A percentile compares a stretch with the other conserved stretches of the same genome.
Evolutionary conservation across 345 rosid species (phyloP).

Genomic region (Syzygium aromaticum): DNA sequence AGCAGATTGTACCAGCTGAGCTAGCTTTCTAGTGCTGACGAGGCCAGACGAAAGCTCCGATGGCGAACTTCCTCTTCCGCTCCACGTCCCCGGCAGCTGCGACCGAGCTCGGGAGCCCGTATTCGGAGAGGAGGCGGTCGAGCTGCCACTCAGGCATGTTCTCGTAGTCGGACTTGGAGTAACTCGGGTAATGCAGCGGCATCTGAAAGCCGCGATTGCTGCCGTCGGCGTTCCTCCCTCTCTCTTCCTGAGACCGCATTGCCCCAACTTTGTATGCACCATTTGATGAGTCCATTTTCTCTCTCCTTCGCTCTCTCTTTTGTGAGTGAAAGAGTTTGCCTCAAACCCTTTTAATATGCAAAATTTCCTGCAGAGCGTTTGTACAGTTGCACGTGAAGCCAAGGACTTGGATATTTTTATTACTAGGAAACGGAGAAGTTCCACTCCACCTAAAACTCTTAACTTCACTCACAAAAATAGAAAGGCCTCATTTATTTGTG

Average conservation of each 20-base stretch:
- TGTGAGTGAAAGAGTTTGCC: background rate
- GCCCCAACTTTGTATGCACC: background rate
- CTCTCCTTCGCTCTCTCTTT: background rate
- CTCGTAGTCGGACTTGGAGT: slow-evolving; percentile 12
- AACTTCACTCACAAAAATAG: background rate
- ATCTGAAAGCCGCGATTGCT: slow-evolving; percentile 2
- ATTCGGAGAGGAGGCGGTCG: slow-evolving; percentile 8
- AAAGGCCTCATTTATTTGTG: background rate
- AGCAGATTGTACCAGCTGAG: background rate
- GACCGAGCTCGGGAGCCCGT: background rate
- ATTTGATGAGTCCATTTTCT: background rate
- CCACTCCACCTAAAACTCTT: background rate
- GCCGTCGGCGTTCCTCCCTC: background rate
- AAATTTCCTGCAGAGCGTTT: background rate
- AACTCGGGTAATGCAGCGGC: slow-evolving; percentile 13
- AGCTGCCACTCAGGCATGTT: slow-evolving; percentile 11
- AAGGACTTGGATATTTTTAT: background rate
- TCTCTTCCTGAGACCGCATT: background rate
- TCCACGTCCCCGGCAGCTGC: background rate
- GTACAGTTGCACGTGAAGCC: slow-evolving; percentile 1
- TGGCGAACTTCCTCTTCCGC: slow-evolving; percentile 12
- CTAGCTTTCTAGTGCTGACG: background rate
- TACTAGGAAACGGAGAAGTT: background rate
- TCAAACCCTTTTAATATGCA: background rate
- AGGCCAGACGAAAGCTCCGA: slow-evolving; percentile 13